Evolutionary conservation across 352 stramenopile species (phyloP).

Genomic region (Phytophthora melonis): DNA sequence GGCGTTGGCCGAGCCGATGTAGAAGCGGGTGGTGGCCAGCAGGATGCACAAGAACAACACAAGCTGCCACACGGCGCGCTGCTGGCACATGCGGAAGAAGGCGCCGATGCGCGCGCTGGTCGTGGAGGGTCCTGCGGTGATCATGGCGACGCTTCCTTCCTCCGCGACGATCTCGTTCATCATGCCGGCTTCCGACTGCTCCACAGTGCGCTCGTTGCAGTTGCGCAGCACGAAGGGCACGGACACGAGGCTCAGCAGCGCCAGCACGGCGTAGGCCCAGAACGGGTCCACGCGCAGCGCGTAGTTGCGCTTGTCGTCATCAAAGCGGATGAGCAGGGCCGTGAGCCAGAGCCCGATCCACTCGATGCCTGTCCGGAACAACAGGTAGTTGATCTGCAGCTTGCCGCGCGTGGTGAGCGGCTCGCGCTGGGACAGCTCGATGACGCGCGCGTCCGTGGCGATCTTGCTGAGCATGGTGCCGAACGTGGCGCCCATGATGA

Average conservation of each 20-base stretch:
- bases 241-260: slow-evolving; percentile 60
- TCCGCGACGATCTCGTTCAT: slow-evolving; percentile 36
- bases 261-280: slow-evolving; percentile 58
- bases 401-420: slow-evolving; percentile 69
- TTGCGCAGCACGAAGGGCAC: slow-evolving; percentile 74
- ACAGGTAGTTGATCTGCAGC: slow-evolving; percentile 83
- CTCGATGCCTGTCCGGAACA: slow-evolving; percentile 66
- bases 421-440: slow-evolving; percentile 85
- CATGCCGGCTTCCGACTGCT: slow-evolving; percentile 34
- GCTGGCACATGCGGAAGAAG: slow-evolving; percentile 78
- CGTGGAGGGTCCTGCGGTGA: slow-evolving; percentile 15
- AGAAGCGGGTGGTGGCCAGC: slow-evolving; percentile 62
- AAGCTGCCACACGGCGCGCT: slow-evolving; percentile 81
- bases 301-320: slow-evolving; percentile 54
- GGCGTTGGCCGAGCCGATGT: slow-evolving; percentile 58
- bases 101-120: slow-evolving; percentile 35
- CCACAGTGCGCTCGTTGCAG: slow-evolving; percentile 59
- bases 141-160: slow-evolving; percentile 40
- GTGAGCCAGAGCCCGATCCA: slow-evolving; percentile 62
- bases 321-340: slow-evolving; percentile 52
- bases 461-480: slow-evolving; percentile 90
- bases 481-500: slow-evolving; percentile 83
- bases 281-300: slow-evolving; percentile 60
- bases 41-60: slow-evolving; percentile 75
- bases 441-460: slow-evolving; percentile 81